Percentiles rank a stretch among this genome's conserved stretches.
phyloP scores from a whole-genome alignment of 2,329 filamentous ascomycete genomes.

The Penicillium sp. region DNA sequence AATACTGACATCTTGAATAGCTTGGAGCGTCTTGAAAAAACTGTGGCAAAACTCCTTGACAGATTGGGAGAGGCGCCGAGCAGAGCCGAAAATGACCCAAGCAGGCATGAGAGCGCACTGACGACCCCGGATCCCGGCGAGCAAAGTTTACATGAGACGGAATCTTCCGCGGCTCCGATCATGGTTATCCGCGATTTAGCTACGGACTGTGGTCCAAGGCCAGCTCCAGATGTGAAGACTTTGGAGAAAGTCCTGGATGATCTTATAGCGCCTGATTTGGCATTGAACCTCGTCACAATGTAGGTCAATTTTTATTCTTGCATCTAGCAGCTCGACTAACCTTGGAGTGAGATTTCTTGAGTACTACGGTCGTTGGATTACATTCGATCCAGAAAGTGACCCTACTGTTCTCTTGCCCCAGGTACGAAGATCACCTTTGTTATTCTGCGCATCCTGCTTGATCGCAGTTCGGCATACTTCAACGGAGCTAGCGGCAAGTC shows the following conservation, averaged over 20 bases:
- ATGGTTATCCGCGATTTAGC: slow-evolving; percentile 23
- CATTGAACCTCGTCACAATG: slow-evolving; percentile 31
- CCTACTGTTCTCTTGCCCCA: slow-evolving; percentile 29
- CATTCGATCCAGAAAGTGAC: slow-evolving; percentile 31
- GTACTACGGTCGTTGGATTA: slow-evolving; percentile 46
- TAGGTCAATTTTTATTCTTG: slow-evolving; percentile 2
- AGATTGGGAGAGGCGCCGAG: slow-evolving; percentile 16
- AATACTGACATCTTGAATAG: slow-evolving; percentile 3
- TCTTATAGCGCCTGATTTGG: slow-evolving; percentile 19
- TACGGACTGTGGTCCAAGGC: slow-evolving; percentile 9
- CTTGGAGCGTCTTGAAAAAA: slow-evolving; percentile 17
- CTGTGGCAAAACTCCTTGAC: slow-evolving; percentile 16
- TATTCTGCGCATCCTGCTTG: slow-evolving; percentile 41
- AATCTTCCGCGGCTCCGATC: slow-evolving; percentile 17
- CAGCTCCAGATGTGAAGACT: slow-evolving; percentile 13
- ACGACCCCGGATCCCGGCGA: slow-evolving; percentile 12
- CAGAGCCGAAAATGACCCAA: slow-evolving; percentile 6
- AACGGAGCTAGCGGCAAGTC: slow-evolving; percentile 34
- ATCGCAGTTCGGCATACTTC: slow-evolving; percentile 45
- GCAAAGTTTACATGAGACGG: slow-evolving; percentile 10
- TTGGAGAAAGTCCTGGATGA: slow-evolving; percentile 14
- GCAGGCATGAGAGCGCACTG: slow-evolving; percentile 7
- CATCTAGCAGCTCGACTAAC: neutral
- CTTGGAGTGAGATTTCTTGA: slow-evolving; percentile 35
- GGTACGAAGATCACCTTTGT: slow-evolving; percentile 38